Evolutionary conservation across 495 filamentous ascomycete genomes (phyloP).

Genomic region (Podospora comata): DNA sequence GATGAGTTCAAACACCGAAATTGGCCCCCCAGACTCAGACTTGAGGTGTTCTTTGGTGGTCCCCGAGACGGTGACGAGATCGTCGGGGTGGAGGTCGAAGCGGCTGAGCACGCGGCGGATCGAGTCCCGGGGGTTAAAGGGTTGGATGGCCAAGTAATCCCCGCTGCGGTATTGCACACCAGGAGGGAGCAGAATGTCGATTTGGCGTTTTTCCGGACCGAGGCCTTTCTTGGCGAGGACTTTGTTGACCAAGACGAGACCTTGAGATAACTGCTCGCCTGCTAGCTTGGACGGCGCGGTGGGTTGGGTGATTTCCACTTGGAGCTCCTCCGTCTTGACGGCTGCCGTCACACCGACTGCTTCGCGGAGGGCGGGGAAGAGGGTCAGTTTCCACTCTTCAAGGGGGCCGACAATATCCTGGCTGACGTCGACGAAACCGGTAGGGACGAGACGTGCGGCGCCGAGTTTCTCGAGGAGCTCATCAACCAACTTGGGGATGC

Average conservation of each 20-base stretch:
- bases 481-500: slow-evolving; percentile 60
- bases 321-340: slow-evolving; percentile 15
- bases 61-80: slow-evolving; percentile 28
- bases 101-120: slow-evolving; percentile 41
- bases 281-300: slow-evolving; percentile 23
- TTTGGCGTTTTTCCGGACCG: slow-evolving; percentile 55
- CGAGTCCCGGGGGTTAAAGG: slow-evolving; percentile 55
- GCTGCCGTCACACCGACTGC: slow-evolving; percentile 13
- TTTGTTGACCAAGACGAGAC: slow-evolving; percentile 50
- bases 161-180: slow-evolving; percentile 59
- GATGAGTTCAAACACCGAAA: slow-evolving; percentile 56
- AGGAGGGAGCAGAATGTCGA: slow-evolving; percentile 57
- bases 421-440: slow-evolving; percentile 54
- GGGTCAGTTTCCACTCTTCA: slow-evolving; percentile 50
- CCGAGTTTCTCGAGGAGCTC: slow-evolving; percentile 47
- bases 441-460: slow-evolving; percentile 44
- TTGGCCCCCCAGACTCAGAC: slow-evolving; percentile 49
- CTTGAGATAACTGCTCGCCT: slow-evolving; percentile 22
- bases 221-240: slow-evolving; percentile 49
- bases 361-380: slow-evolving; percentile 20
- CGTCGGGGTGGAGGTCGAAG: slow-evolving; percentile 53
- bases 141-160: slow-evolving; percentile 64
- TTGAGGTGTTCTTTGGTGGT: slow-evolving; percentile 31
- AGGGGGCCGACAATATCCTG: slow-evolving; percentile 58
- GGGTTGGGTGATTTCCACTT: slow-evolving; percentile 14